Percentiles rank a stretch among this genome's conserved stretches.
Conservation (phyloP, 805 yeast species). For the Hermanozyma aechmeae region DNA sequence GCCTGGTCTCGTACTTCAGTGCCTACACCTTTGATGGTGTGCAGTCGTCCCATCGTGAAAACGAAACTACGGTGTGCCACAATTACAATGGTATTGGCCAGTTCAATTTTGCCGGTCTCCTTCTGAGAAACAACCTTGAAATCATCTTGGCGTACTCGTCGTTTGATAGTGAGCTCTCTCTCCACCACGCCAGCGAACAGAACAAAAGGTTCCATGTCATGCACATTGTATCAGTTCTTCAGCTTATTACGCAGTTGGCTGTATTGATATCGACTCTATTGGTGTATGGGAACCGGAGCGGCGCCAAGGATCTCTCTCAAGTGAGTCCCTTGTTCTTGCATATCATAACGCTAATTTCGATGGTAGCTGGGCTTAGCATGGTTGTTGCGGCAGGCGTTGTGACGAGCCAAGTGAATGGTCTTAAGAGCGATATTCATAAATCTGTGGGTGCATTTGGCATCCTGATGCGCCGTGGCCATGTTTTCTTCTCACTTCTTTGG, state of each 20-base stretch:
- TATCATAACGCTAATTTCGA: conserved; percentile 24
- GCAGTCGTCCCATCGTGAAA: conserved; percentile 2
- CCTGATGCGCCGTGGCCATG: conserved; percentile 27
- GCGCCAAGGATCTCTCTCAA: conserved; percentile 19
- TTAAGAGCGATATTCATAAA: conserved; percentile 9
- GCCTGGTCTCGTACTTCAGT: conserved; percentile 5
- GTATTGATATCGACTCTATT: conserved; percentile 19
- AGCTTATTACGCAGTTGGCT: conserved; percentile 18
- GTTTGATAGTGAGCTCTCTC: too few relatives aligned
- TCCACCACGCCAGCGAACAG: conserved; percentile 6
- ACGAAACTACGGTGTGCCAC: conserved; percentile 17
- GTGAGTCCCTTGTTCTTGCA: conserved; percentile 27
- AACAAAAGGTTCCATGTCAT: conserved; percentile 13
- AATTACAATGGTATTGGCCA: conserved; percentile 9
- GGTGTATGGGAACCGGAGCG: conserved; percentile 28
- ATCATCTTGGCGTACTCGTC: conserved; percentile 43
- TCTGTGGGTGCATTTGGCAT: conserved; percentile 39
- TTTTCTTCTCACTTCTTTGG: conserved; percentile 37
- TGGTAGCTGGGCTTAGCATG: conserved; percentile 22
- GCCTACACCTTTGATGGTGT: conserved; percentile 1
- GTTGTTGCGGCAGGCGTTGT: conserved; percentile 20
- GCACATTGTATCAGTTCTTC: conserved; percentile 18
- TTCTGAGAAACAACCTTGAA: conserved; percentile 30
- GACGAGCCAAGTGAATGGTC: conserved; percentile 14
- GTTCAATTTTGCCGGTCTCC: conserved; percentile 37